Evolutionary conservation across 495 filamentous ascomycete species (phyloP), one percentile per base, ranked within the genome.

Genomic region (Lasiosphaeria hispida): DNA sequence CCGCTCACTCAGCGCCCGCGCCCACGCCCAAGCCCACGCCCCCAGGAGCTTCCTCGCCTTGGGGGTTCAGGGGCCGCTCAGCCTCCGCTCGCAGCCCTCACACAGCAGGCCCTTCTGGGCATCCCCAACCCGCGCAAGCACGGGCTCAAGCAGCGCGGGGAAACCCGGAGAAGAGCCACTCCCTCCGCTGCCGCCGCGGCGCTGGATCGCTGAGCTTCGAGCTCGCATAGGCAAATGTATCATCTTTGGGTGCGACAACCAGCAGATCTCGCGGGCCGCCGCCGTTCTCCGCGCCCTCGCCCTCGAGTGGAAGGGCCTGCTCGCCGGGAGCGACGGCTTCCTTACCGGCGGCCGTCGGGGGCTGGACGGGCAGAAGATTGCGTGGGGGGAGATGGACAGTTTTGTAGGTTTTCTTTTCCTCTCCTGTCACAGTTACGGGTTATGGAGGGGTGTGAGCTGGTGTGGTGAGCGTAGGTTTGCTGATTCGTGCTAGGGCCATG

Each of bases 341-440:
- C 66, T 97, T 58, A 87, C 88, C 0, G 83, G 80, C 14, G 78
- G 79, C 49, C 77, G 80, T 55, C 73, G 87, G 30, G 89, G 90
- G 4, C 67, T 95, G 39, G 85, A 83, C 57, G 70, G 82, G n/a
- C 85, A 91, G 63, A 76, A 80, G 68, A 86, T 97, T 17, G 87
- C 85, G 0, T 96, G 91, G 92, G 92, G 91, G 35, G 93, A 97
- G 75, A 91, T 92, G 90, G 92, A 82, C 57, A 69, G 62, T 44
- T 79, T 80, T 62, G 80, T 81, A 61, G 60, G 80, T 74, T 10
- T 45, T 54, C 30, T 30, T 45, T 44, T 18, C 14, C 8, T 47
- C 30, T 13, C 13, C 6, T 4, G 43, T 23, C 43, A 47, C 17
- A 8, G 9, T 18, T 18, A 17, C 10, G 43, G 14, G 10, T 10